phyloP scores from a whole-genome alignment of 352 stramenopile genomes.

The Phytopythium kandeliae region DNA sequence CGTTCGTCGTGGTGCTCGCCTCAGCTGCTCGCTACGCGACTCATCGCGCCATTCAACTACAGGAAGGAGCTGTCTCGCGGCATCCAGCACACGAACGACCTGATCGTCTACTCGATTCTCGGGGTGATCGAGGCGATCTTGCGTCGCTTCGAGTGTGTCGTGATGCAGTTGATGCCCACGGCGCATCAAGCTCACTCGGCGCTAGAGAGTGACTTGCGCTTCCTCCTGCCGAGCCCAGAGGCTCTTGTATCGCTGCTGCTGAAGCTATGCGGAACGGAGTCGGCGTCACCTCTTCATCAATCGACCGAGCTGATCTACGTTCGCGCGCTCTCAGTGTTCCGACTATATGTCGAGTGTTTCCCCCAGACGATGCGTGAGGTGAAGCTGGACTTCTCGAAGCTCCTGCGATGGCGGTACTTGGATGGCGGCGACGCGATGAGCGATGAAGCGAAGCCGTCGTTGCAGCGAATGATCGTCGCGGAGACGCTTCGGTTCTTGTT shows the following conservation, averaged over 20 bases:
- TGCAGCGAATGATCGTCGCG: constrained; percentile 53
- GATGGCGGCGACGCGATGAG: constrained; percentile 9
- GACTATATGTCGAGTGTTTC: constrained; percentile 69
- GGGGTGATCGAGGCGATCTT: constrained; percentile 60
- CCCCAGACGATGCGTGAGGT: constrained; percentile 70
- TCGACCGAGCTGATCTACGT: constrained; percentile 58
- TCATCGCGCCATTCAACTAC: constrained; percentile 64
- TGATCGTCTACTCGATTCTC: constrained; percentile 73
- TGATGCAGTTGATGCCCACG: constrained; percentile 11
- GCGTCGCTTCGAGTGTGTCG: constrained; percentile 42
- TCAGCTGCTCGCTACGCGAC: constrained; percentile 39
- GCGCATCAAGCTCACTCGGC: constrained; percentile 18
- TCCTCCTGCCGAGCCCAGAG: constrained; percentile 69
- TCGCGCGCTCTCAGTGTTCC: constrained; percentile 65
- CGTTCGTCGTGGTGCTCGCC: constrained; percentile 36
- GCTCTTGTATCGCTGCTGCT: constrained; percentile 73
- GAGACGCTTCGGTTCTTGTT: constrained; percentile 71
- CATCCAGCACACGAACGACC: constrained; percentile 66
- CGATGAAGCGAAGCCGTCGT: constrained; percentile 9
- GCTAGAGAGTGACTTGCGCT: constrained; percentile 61
- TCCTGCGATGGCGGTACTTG: constrained; percentile 55
- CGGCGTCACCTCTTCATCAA: constrained; percentile 16
- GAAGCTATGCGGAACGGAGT: constrained; percentile 40
- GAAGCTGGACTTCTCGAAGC: constrained; percentile 84
- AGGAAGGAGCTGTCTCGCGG: constrained; percentile 78